phyloP scores from a whole-genome alignment of 805 yeast genomes.

The Nakazawaea pomicola region DNA sequence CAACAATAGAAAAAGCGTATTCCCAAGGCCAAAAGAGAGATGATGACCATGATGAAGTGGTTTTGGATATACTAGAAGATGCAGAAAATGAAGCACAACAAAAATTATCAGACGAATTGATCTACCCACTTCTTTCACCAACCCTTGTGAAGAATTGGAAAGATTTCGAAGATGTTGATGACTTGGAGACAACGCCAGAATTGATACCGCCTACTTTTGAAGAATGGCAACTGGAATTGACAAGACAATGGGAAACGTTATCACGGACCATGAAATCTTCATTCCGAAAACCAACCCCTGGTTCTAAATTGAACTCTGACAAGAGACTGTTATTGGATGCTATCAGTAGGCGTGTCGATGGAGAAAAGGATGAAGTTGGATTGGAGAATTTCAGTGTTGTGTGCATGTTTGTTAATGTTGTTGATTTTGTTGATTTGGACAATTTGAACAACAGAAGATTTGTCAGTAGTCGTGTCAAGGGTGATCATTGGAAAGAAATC shows the following conservation, averaged over 20 bases:
- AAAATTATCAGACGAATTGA: constrained; percentile 17
- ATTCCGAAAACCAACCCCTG: constrained; percentile 72
- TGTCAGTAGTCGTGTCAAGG: constrained; percentile 45
- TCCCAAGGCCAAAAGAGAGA: too few species aligned
- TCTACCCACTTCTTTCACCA: constrained; percentile 19
- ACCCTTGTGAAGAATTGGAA: constrained; percentile 10
- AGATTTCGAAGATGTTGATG: background rate
- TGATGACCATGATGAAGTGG: constrained; percentile 16
- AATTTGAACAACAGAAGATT: constrained; percentile 47
- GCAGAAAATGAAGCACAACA: constrained; percentile 13
- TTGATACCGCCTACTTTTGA: constrained; percentile 42
- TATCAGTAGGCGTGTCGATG: constrained; percentile 79
- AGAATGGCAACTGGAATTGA: constrained; percentile 67
- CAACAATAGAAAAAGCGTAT: background rate
- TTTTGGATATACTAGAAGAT: background rate
- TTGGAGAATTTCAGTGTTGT: constrained; percentile 65
- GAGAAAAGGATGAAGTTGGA: constrained; percentile 57
- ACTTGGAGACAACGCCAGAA: background rate
- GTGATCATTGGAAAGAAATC: constrained; percentile 67
- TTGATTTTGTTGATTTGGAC: constrained; percentile 61
- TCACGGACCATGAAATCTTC: constrained; percentile 57
- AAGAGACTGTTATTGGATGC: constrained; percentile 59
- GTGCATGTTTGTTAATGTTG: constrained; percentile 63
- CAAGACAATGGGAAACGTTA: constrained; percentile 56
- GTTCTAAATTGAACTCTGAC: constrained; percentile 49